phyloP scores from a whole-genome alignment of 805 yeast species.

The Candida argentea region DNA sequence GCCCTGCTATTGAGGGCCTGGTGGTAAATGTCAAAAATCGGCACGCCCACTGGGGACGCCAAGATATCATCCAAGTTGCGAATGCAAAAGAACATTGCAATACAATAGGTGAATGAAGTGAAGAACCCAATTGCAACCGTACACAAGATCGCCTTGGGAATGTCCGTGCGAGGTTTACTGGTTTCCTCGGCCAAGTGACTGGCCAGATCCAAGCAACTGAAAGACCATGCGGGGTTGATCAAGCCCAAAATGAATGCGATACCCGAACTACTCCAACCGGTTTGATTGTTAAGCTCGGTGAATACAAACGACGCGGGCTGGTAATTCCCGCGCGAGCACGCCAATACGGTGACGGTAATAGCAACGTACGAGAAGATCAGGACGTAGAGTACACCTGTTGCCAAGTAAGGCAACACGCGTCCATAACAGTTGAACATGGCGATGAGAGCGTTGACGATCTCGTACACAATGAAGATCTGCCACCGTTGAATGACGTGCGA shows the following conservation, averaged over 20 bases:
- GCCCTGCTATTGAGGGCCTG: conserved; percentile 25
- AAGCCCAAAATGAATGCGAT: conserved; percentile 30
- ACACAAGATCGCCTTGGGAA: conserved; percentile 29
- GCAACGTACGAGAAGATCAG: conserved; percentile 25
- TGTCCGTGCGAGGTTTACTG: conserved; percentile 24
- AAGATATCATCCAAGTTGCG: conserved; percentile 20
- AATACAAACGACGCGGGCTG: conserved; percentile 18
- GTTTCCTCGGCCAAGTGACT: conserved; percentile 35
- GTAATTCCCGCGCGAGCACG: conserved; percentile 25
- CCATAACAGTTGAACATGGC: conserved; percentile 28
- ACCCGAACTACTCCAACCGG: conserved; percentile 22
- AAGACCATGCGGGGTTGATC: conserved; percentile 29
- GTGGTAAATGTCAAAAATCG: conserved; percentile 30
- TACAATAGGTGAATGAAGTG: conserved; percentile 28
- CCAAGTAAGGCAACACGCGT: conserved; percentile 23
- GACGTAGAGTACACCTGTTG: conserved; percentile 23
- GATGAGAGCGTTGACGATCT: conserved; percentile 22
- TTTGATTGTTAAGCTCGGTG: conserved; percentile 13
- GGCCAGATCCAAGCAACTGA: conserved; percentile 31
- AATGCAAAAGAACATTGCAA: conserved; percentile 31
- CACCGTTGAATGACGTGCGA: conserved; percentile 22
- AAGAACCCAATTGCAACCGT: conserved; percentile 32
- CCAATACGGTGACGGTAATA: conserved; percentile 29
- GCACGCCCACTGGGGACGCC: conserved; percentile 24
- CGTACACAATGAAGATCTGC: conserved; percentile 28